Evolutionary conservation across 306 rosid genomes (phyloP).

Genomic region (Astragalus membranaceus): DNA sequence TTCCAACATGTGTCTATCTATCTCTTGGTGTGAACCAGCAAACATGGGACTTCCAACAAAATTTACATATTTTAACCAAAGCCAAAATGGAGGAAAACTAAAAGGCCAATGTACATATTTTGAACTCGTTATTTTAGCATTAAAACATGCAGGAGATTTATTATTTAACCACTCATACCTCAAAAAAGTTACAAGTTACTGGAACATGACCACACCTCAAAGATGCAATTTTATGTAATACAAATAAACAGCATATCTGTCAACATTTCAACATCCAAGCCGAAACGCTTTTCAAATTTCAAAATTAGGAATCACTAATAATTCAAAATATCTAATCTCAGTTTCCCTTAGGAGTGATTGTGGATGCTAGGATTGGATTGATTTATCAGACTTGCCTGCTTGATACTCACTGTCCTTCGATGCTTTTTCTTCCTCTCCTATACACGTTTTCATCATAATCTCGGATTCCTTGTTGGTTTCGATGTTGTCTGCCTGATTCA

Average conservation of each 20-base stretch:
- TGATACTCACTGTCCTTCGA: conserved; percentile 11
- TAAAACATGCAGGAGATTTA: background rate
- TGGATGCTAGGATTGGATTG: conserved; percentile 1
- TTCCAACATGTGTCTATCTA: no score
- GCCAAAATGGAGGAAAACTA: background rate
- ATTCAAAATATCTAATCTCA: conserved; percentile 29
- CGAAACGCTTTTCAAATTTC: background rate
- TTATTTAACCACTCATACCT: background rate
- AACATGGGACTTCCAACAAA: background rate
- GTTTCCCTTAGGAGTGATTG: conserved; percentile 29
- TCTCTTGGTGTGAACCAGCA: no score
- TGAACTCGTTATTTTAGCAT: background rate
- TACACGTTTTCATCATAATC: conserved; percentile 27
- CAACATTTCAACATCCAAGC: background rate
- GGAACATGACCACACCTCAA: background rate
- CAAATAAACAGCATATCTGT: background rate
- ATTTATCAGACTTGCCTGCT: conserved; percentile 20
- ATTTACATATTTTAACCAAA: background rate
- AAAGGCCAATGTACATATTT: background rate
- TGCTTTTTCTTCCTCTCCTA: conserved; percentile 45
- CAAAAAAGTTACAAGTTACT: background rate
- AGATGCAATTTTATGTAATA: background rate
- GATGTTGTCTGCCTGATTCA: conserved; percentile 14
- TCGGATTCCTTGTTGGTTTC: conserved; percentile 40
- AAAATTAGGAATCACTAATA: background rate